Evolutionary conservation across 805 yeast species (phyloP).

Genomic region (Teunomyces panamensis): DNA sequence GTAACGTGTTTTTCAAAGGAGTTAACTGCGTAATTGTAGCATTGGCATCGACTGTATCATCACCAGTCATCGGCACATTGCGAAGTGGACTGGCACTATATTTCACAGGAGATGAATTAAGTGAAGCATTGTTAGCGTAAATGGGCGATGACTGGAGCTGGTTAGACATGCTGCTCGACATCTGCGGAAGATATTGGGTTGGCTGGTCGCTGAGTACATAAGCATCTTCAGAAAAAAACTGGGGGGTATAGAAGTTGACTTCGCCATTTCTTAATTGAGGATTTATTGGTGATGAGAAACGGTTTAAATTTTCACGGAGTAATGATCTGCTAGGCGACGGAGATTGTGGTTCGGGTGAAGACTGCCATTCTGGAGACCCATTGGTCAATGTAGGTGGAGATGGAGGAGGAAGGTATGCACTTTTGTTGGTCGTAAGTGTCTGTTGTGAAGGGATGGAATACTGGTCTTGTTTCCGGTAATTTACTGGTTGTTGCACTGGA

Average conservation of each 20-base stretch:
- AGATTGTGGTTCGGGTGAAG: constrained; percentile 35
- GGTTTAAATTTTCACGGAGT: constrained; percentile 1
- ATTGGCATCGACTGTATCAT: constrained; percentile 37
- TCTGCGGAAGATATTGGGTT: constrained; percentile 3
- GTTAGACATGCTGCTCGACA: constrained; percentile 3
- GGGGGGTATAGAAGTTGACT: constrained; percentile 34
- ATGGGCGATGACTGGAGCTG: constrained; percentile 25
- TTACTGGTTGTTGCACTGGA: constrained; percentile 37
- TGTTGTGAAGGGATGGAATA: neutral
- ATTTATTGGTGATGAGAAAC: constrained; percentile 24
- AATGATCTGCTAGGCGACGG: constrained; percentile 26
- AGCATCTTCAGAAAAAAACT: constrained; percentile 35
- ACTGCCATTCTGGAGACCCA: constrained; percentile 37
- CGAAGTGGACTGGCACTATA: constrained; percentile 21
- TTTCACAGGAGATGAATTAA: constrained; percentile 32
- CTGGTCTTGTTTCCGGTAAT: constrained; percentile 9
- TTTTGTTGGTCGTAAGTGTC: constrained; percentile 13
- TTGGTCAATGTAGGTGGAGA: constrained; percentile 29
- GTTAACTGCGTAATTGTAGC: constrained; percentile 40
- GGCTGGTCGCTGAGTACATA: constrained; percentile 1
- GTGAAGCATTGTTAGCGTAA: constrained; percentile 12
- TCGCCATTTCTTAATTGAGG: constrained; percentile 17
- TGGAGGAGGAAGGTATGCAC: constrained; percentile 38
- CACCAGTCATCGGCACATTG: constrained; percentile 20
- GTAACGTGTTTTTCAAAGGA: constrained; percentile 33